These are phyloP conservation scores for Nakazawaea ishiwadae DNA, from an alignment of 805 yeast species.

Conservation along the genomic window DNA sequence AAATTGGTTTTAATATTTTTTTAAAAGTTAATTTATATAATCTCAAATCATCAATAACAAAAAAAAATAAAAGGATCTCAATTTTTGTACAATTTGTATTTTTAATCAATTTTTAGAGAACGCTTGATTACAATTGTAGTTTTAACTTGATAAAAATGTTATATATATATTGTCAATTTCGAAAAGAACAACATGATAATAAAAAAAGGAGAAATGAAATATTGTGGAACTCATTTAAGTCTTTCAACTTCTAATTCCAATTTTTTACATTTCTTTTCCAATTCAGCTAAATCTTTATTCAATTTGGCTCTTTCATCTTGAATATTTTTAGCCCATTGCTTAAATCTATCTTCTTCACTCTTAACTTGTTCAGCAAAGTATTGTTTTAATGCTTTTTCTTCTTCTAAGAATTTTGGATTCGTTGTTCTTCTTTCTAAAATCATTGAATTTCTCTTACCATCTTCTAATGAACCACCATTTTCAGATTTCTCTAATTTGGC, in stretches of 20 bases:
- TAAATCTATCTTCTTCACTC: constrained; percentile 93
- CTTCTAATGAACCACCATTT: constrained; percentile 19
- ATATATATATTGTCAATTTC: too few species aligned
- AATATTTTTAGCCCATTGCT: constrained; percentile 98
- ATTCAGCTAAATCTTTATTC: constrained; percentile 88
- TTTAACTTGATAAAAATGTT: too few species aligned
- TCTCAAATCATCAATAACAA: background rate
- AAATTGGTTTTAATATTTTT: background rate
- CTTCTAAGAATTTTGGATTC: constrained; percentile 94
- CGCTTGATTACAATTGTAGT: too few species aligned
- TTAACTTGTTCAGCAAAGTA: constrained; percentile 96
- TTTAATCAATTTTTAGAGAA: too few species aligned
- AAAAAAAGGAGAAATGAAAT: too few species aligned
- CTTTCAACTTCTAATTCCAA: constrained; percentile 70
- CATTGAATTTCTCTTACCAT: constrained; percentile 20
- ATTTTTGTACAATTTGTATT: too few species aligned
- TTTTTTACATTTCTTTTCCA: constrained; percentile 70
- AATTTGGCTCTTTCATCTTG: constrained; percentile 92
- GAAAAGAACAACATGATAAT: too few species aligned
- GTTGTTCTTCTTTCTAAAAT: constrained; percentile 44
- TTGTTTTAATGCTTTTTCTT: constrained; percentile 89
- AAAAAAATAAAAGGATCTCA: too few species aligned
- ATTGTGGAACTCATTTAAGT: too few species aligned
- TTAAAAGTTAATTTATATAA: too few species aligned
- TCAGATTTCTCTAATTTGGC: constrained; percentile 55